phyloP scores from a whole-genome alignment of 164 flowering plant genomes.

The Pachysandra terminalis region DNA sequence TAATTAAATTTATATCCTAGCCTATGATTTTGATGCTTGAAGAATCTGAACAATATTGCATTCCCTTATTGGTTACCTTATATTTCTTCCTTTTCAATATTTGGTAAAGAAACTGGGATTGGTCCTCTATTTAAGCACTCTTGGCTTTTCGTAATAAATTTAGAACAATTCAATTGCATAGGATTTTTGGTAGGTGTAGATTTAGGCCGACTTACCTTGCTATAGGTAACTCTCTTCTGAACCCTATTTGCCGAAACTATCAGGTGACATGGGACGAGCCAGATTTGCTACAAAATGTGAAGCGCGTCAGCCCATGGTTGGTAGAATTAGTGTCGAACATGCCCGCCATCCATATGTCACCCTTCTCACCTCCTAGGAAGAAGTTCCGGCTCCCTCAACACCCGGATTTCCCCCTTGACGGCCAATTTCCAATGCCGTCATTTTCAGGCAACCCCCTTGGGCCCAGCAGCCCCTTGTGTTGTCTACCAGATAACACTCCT shows the following conservation, averaged over 20 bases:
- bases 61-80: no score
- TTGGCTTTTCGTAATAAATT: no score
- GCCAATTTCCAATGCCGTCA: constrained; percentile 40
- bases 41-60: no score
- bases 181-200: background rate
- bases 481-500: constrained; percentile 44
- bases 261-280: constrained; percentile 94
- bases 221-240: background rate
- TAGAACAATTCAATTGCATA: background rate
- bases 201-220: background rate
- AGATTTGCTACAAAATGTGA: constrained; percentile 79
- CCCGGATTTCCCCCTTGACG: constrained; percentile 49
- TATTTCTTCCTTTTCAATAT: no score
- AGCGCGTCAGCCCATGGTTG: constrained; percentile 77
- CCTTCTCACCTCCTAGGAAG: constrained; percentile 72
- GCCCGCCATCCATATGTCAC: constrained; percentile 55
- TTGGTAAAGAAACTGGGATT: no score
- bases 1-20: no score
- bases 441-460: constrained; percentile 50
- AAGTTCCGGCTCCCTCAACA: constrained; percentile 51
- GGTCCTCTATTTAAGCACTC: no score
- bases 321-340: constrained; percentile 69
- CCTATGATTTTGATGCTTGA: no score
- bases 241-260: background rate
- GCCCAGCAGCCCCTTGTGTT: constrained; percentile 42